phyloP scores from a whole-genome alignment of 345 rosid genomes.

The rapeseed (Brassica napus) region Da-Ae NC_063436.1:26352001-26352500 shows the following conservation, averaged over 20 bases:
- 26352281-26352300: conserved; percentile 2
- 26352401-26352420: conserved; percentile 94
- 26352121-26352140: conserved; percentile 61
- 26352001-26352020: no score
- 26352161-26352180: conserved; percentile 51
- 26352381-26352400: conserved; percentile 96
- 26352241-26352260: conserved; percentile 39
- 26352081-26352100: not conserved
- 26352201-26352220: conserved; percentile 40
- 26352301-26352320: not conserved
- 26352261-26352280: not conserved
- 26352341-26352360: conserved; percentile 85
- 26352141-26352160: conserved; percentile 83
- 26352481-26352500: not conserved
- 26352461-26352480: conserved; percentile 91
- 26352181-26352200: conserved; percentile 27
- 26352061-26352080: not conserved
- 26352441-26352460: conserved; percentile 92
- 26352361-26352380: conserved; percentile 91
- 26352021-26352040: not conserved
- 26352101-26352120: conserved; percentile 56
- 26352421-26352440: conserved; percentile 86
- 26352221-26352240: conserved; percentile 31
- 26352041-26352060: not conserved
- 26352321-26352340: conserved; percentile 13